Percentiles rank a stretch among this genome's conserved stretches.
These are phyloP conservation scores for Fusarium solani-melongenae DNA, from an alignment of 2,329 filamentous ascomycete species.

Conservation along the genomic window DNA sequence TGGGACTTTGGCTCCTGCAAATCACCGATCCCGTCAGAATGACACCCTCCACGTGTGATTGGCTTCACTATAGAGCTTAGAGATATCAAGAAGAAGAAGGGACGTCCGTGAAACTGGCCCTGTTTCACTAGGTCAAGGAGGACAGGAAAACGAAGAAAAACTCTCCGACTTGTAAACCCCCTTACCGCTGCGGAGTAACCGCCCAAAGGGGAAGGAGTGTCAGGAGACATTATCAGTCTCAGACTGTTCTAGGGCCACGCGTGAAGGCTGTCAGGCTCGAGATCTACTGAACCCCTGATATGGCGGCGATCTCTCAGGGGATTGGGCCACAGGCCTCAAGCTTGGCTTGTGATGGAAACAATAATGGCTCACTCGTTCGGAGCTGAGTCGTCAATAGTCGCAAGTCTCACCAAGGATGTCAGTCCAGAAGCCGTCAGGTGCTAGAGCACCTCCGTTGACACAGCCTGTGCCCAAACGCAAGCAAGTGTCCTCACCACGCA, in stretches of 20 bases:
- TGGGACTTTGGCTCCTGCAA: slow-evolving; percentile 16
- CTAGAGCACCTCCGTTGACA: slow-evolving; percentile 14
- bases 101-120: slow-evolving; percentile 35
- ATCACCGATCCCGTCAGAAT: slow-evolving; percentile 6
- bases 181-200: slow-evolving; percentile 20
- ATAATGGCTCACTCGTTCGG: slow-evolving; percentile 14
- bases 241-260: slow-evolving; percentile 15
- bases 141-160: slow-evolving; percentile 19
- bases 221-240: slow-evolving; percentile 25
- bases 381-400: slow-evolving; percentile 21
- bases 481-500: slow-evolving; percentile 4
- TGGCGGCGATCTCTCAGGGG: slow-evolving; percentile 31
- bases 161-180: slow-evolving; percentile 4
- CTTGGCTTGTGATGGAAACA: slow-evolving; percentile 21
- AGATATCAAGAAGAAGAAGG: slow-evolving; percentile 10
- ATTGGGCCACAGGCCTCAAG: slow-evolving; percentile 25
- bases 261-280: slow-evolving; percentile 13
- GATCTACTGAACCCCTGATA: slow-evolving; percentile 35
- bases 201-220: slow-evolving; percentile 27
- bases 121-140: slow-evolving; percentile 36
- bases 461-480: slow-evolving; percentile 9
- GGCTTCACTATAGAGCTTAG: slow-evolving; percentile 7
- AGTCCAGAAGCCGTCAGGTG: slow-evolving; percentile 3
- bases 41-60: slow-evolving; percentile 20
- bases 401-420: slow-evolving; percentile 17